These are phyloP conservation scores for Bryoglossum gracile DNA, from an alignment of 495 filamentous ascomycete genomes.

Conservation along the genomic window DNA sequence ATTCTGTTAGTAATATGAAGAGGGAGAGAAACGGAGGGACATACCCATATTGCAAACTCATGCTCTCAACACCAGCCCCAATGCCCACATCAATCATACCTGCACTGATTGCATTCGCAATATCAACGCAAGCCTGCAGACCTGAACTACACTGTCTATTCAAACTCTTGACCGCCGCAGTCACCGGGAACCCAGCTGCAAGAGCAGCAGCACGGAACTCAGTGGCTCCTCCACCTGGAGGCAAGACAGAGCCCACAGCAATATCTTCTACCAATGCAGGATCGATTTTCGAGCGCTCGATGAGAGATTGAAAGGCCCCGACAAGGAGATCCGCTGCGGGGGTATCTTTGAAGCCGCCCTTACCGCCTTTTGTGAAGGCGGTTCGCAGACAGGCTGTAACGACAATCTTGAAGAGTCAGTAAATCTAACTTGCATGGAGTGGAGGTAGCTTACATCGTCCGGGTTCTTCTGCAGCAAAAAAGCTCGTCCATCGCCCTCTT, in stretches of 20 bases:
- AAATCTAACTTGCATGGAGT: neutral
- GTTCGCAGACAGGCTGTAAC: slow-evolving; percentile 90
- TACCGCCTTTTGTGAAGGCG: slow-evolving; percentile 84
- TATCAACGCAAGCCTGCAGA: slow-evolving; percentile 82
- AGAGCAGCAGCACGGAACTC: slow-evolving; percentile 92
- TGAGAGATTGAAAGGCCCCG: slow-evolving; percentile 65
- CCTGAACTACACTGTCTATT: slow-evolving; percentile 92
- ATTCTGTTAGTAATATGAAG: slow-evolving; percentile 1
- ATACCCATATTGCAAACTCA: slow-evolving; percentile 86
- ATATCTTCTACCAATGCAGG: slow-evolving; percentile 83
- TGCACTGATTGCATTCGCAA: slow-evolving; percentile 78
- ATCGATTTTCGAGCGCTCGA: slow-evolving; percentile 79
- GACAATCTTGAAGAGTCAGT: slow-evolving; percentile 54
- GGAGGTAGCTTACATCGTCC: slow-evolving; percentile 21
- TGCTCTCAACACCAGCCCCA: slow-evolving; percentile 95
- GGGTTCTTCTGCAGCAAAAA: slow-evolving; percentile 26
- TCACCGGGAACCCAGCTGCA: slow-evolving; percentile 84
- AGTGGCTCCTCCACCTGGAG: slow-evolving; percentile 90
- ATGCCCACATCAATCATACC: slow-evolving; percentile 96
- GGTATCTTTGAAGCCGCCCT: slow-evolving; percentile 94
- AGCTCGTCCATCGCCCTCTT: slow-evolving; percentile 16
- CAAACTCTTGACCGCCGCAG: slow-evolving; percentile 70
- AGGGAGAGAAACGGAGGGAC: slow-evolving; percentile 18
- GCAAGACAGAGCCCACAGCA: slow-evolving; percentile 82
- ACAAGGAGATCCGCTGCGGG: slow-evolving; percentile 76